Percentiles rank a stretch among this genome's conserved stretches.
Conservation (phyloP, 164 flowering plant genomes). For the Buxus sempervirens region DNA sequence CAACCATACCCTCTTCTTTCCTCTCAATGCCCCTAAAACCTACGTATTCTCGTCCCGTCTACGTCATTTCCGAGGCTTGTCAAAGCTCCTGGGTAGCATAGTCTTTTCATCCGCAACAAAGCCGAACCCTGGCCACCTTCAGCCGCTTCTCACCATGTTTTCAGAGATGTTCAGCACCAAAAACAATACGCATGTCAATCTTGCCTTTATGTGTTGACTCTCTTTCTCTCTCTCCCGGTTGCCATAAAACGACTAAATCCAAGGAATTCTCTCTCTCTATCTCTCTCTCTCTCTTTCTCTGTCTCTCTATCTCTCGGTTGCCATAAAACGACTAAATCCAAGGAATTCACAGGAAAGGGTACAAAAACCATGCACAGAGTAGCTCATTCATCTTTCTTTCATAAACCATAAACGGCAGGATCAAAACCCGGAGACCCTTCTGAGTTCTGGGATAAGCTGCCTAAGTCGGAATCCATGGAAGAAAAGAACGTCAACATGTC, state of each 20-base stretch:
- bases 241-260: too few relatives aligned
- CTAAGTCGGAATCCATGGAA: conserved; percentile 21
- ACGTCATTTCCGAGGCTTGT: neutral
- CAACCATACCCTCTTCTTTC: conserved; percentile 15
- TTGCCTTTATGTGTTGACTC: too few relatives aligned
- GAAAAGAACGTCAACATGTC: conserved; percentile 10
- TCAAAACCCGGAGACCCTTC: neutral
- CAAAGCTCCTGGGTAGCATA: conserved; percentile 4
- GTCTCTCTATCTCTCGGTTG: too few relatives aligned
- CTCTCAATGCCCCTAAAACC: conserved; percentile 4
- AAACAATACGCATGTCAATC: conserved; percentile 89
- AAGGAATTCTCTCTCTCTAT: too few relatives aligned
- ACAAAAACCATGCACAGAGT: conserved; percentile 29
- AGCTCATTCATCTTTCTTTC: neutral
- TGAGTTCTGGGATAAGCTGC: neutral
- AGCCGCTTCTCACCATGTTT: conserved; percentile 77
- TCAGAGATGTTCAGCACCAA: conserved; percentile 69
- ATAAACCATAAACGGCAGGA: too few relatives aligned
- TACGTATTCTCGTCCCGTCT: too few relatives aligned
- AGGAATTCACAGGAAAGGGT: too few relatives aligned
- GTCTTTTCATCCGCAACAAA: conserved; percentile 19
- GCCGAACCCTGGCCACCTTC: conserved; percentile 17
- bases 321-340: too few relatives aligned
- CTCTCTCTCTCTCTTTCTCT: too few relatives aligned
- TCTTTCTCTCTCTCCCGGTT: too few relatives aligned